phyloP scores from a whole-genome alignment of 441 rosid species.

The Rhodomyrtus psidioides region DNA sequence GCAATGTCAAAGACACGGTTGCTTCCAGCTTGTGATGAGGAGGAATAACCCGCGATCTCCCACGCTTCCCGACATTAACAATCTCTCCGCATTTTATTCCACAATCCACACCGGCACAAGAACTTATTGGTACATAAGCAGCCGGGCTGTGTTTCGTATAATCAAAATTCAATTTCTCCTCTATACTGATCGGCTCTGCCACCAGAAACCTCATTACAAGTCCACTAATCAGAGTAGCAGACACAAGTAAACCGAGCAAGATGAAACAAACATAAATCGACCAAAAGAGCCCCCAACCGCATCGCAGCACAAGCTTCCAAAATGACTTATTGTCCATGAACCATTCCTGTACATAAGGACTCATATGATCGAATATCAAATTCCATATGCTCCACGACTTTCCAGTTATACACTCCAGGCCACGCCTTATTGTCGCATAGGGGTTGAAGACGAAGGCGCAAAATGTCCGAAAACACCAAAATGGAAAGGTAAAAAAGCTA shows the following conservation, averaged over 20 bases:
- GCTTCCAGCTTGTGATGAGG: slow-evolving; percentile 34
- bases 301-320: slow-evolving; percentile 29
- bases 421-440: slow-evolving; percentile 30
- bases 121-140: slow-evolving; percentile 49
- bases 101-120: slow-evolving; percentile 39
- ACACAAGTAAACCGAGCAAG: slow-evolving; percentile 49
- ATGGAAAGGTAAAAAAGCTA: slow-evolving; percentile 37
- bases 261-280: slow-evolving; percentile 51
- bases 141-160: slow-evolving; percentile 64
- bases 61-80: slow-evolving; percentile 15
- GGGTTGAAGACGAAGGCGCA: slow-evolving; percentile 49
- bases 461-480: slow-evolving; percentile 25
- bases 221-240: slow-evolving; percentile 41
- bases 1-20: slow-evolving; percentile 41
- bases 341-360: slow-evolving; percentile 27
- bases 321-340: slow-evolving; percentile 34
- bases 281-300: slow-evolving; percentile 65
- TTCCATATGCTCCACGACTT: slow-evolving; percentile 19
- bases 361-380: slow-evolving; percentile 12
- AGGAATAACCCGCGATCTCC: slow-evolving; percentile 24
- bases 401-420: slow-evolving; percentile 14
- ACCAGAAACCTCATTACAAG: slow-evolving; percentile 46
- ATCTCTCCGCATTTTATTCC: slow-evolving; percentile 38
- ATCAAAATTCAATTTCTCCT: slow-evolving; percentile 60
- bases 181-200: slow-evolving; percentile 47